Percentiles rank a stretch among this genome's conserved stretches.
Evolutionary conservation across 768 basidiomycete genomes (phyloP).

Genomic region (Pisolithus marmoratus): DNA sequence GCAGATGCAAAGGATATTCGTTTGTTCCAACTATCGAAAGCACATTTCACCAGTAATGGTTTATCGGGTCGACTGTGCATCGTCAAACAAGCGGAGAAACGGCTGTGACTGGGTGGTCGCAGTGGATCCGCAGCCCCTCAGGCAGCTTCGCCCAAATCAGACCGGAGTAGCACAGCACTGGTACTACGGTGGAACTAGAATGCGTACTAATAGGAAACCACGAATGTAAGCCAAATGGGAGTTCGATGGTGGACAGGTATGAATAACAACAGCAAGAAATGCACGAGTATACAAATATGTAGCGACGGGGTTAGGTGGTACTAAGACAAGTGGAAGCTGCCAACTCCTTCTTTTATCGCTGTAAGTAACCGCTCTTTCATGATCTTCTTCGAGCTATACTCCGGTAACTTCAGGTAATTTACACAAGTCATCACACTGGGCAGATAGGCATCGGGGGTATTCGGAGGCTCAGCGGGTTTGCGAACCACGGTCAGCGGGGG

Average conservation of each 20-base stretch:
- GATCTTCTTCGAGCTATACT: slow-evolving; percentile 83
- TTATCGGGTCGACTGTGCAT: slow-evolving; percentile 58
- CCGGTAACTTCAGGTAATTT: slow-evolving; percentile 92
- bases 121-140: not conserved
- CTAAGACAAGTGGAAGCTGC: slow-evolving; percentile 95
- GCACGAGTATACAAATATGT: slow-evolving; percentile 18
- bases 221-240: too few relatives aligned
- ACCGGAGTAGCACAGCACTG: too few relatives aligned
- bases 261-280: slow-evolving; percentile 3
- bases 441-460: slow-evolving; percentile 89
- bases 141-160: too few relatives aligned
- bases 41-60: slow-evolving; percentile 79
- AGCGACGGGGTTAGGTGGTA: slow-evolving; percentile 15
- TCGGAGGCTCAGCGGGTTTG: slow-evolving; percentile 89
- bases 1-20: slow-evolving; percentile 77
- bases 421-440: slow-evolving; percentile 99
- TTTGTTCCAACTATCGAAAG: slow-evolving; percentile 67
- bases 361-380: slow-evolving; percentile 78
- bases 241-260: slow-evolving; percentile 7
- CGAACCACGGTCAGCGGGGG: slow-evolving; percentile 94
- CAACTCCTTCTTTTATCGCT: slow-evolving; percentile 91
- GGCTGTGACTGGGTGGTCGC: not conserved
- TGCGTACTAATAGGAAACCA: too few relatives aligned
- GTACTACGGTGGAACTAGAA: too few relatives aligned
- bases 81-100: slow-evolving; percentile 1